Base-by-base conservation (phyloP, 345 rosid species). In the Chamaenerion angustifolium region DNA sequence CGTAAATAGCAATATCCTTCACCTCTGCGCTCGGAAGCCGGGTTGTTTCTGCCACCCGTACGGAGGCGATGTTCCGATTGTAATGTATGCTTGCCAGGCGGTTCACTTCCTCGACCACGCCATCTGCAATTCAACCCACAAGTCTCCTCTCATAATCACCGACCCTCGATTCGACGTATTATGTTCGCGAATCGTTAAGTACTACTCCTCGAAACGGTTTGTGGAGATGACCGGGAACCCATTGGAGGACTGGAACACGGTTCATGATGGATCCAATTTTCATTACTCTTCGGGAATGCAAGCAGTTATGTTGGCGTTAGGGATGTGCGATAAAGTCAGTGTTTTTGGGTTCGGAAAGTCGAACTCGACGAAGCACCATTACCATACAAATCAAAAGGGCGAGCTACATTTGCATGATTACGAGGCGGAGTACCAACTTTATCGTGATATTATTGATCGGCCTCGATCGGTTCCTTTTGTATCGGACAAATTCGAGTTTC, bases 341-440 rank as follows among this genome's bases (percentile, higher is more conserved):
- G 16, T 90, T 8, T 86, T 90, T 43, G 95, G 98, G 41, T 90
- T 80, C 52, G 98, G 98, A 59, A 90, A 90, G 66, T 71, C 71
- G 17, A 64, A 62, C 51, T 61, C 58, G 0, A 74, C 82, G 0
- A 86, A 78, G 77, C 98, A 83, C 18, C 95, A 90, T 67, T 86
- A 90, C 56, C 94, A 90, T 64, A 79, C 92, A 7, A 90, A 78
- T 63, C 95, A 90, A 60, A 90, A 81, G 66, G 71, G 74, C 7
- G 98, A 90, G 82, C 83, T 90, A 8, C 53, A 18, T n/a, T 64
- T 90, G 55, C 98, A 90, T 56, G 95, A 90, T 65, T 90, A 90
- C 48, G 78, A 67, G 55, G 95, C 98, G 0, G 98, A 90, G 53
- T 90, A 90, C 40, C 79, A 48, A 7, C 58, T 85, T 49, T 90